Evolutionary conservation across 176 grass and related monocot species (phyloP).

Genomic region (Oryza australiensis): DNA sequence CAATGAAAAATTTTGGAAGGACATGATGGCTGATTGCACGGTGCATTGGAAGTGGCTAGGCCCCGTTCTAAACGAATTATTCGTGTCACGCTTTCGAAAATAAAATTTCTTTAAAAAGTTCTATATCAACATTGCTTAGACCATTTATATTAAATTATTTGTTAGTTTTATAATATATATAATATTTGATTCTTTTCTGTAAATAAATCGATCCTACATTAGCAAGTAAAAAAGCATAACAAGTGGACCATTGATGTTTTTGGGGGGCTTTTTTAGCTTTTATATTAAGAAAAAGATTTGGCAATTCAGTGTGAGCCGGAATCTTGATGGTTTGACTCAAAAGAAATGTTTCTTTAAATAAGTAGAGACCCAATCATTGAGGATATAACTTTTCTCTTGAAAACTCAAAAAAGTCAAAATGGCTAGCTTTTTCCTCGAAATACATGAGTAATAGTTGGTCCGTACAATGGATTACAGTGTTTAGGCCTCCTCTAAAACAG

Average conservation of each 20-base stretch:
- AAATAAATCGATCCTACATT: background rate
- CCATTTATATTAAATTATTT: too few species aligned
- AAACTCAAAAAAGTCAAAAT: background rate
- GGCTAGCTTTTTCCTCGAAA: background rate
- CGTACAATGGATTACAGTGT: constrained; percentile 8
- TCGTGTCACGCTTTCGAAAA: too few species aligned
- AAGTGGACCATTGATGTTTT: background rate
- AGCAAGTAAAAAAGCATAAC: background rate
- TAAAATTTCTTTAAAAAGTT: too few species aligned
- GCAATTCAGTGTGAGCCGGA: background rate
- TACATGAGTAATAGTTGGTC: background rate
- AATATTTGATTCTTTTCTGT: too few species aligned
- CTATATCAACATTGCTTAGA: too few species aligned
- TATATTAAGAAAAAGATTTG: background rate
- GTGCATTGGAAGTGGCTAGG: background rate
- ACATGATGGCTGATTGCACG: background rate
- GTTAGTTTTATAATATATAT: too few species aligned
- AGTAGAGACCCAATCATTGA: background rate
- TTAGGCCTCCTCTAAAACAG: background rate
- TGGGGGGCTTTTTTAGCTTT: background rate
- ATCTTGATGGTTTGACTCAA: background rate
- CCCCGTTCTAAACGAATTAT: too few species aligned
- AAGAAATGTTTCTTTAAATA: background rate
- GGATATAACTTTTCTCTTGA: background rate
- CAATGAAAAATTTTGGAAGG: background rate